Conservation (phyloP, 768 basidiomycete species). For the Macrolepiota dolichaula region DNA sequence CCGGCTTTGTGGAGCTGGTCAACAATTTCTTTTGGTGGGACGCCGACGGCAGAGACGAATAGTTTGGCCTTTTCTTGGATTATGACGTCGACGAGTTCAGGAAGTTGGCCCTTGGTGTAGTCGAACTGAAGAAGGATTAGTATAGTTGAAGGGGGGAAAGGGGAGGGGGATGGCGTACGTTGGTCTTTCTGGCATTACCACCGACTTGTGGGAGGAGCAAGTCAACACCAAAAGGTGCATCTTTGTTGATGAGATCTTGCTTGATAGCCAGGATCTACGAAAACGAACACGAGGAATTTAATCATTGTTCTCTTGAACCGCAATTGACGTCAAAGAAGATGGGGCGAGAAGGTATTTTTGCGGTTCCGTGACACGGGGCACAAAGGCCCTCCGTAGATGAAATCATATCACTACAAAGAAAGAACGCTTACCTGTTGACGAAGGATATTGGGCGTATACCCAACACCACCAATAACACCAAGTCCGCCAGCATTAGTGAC, state of each 20-base stretch:
- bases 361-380: neutral
- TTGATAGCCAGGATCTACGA: conserved; percentile 71
- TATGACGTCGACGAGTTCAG: conserved; percentile 84
- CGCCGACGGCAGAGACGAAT: conserved; percentile 90
- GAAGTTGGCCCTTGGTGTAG: conserved; percentile 85
- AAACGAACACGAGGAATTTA: conserved; percentile 17
- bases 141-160: neutral
- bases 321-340: conserved; percentile 11
- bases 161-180: conserved; percentile 41
- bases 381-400: neutral
- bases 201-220: conserved; percentile 86
- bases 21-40: conserved; percentile 79
- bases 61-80: conserved; percentile 86
- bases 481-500: conserved; percentile 93
- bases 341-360: neutral
- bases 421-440: conserved; percentile 59
- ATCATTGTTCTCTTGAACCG: conserved; percentile 5
- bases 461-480: conserved; percentile 89
- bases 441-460: conserved; percentile 80
- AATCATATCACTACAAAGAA: neutral
- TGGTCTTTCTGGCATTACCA: conserved; percentile 86
- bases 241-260: conserved; percentile 65
- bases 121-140: conserved; percentile 52
- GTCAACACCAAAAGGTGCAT: conserved; percentile 88
- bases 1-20: conserved; percentile 81